A percentile compares a stretch with the other conserved stretches of the same genome.
Evolutionary conservation across 1,284 basidiomycete genomes (phyloP).

Genomic region (Clitocybe nebularis): DNA sequence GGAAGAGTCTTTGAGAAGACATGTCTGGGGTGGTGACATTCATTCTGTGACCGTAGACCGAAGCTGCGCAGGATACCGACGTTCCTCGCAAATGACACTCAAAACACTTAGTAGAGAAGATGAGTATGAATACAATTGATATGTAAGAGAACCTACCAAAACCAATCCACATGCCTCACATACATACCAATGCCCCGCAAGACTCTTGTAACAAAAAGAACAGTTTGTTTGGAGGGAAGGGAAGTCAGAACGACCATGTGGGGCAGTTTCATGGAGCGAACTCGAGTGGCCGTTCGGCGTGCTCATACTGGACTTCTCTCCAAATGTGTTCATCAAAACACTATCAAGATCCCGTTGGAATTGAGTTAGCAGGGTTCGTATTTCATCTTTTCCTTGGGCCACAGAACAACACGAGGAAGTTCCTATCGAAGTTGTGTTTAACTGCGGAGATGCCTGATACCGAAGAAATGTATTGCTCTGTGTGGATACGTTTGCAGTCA

Average conservation of each 20-base stretch:
- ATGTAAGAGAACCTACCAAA: slow-evolving; percentile 23
- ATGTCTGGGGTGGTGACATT: slow-evolving; percentile 9
- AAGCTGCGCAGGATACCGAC: slow-evolving; percentile 24
- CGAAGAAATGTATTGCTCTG: neutral
- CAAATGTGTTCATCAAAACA: slow-evolving; percentile 45
- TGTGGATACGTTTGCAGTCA: too few relatives aligned
- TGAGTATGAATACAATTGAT: slow-evolving; percentile 1
- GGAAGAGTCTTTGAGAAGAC: neutral
- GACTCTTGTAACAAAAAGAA: slow-evolving; percentile 35
- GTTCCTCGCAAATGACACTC: slow-evolving; percentile 22
- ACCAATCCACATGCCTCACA: slow-evolving; percentile 37
- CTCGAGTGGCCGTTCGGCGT: neutral
- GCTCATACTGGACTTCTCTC: slow-evolving; percentile 11
- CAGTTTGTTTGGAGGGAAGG: slow-evolving; percentile 24
- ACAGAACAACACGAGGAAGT: slow-evolving; percentile 61
- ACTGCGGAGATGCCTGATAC: too few relatives aligned
- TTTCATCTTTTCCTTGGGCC: slow-evolving; percentile 47
- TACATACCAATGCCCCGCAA: slow-evolving; percentile 35
- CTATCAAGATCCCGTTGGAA: slow-evolving; percentile 60
- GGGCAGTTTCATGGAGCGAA: neutral
- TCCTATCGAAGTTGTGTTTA: too few relatives aligned
- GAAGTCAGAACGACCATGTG: neutral
- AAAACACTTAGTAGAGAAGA: slow-evolving; percentile 25
- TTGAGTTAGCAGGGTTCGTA: slow-evolving; percentile 48
- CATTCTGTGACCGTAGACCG: slow-evolving; percentile 27